These are phyloP conservation scores for Diaporthe sp. DNA, from an alignment of 2,329 filamentous ascomycete genomes.

Conservation along the genomic window DNA sequence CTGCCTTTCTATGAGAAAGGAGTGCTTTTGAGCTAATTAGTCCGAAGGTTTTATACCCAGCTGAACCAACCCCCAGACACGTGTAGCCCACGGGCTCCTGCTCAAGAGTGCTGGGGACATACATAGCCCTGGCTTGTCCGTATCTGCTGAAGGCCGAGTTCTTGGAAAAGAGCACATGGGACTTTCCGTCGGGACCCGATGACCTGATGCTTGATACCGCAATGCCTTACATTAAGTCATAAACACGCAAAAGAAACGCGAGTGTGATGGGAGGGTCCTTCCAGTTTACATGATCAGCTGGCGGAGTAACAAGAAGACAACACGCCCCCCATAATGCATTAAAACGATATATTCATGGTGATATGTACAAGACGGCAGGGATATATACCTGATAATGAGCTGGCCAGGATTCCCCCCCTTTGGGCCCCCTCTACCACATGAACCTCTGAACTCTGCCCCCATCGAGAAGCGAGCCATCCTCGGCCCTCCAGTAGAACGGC, in stretches of 20 bases:
- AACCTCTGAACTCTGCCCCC: conserved; percentile 78
- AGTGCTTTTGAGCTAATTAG: neutral
- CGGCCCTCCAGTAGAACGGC: conserved; percentile 76
- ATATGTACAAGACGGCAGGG: neutral
- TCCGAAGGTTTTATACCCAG: neutral
- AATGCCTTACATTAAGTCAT: neutral
- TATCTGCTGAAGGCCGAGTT: neutral
- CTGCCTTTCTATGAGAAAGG: neutral
- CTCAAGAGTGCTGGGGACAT: neutral
- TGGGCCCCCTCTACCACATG: conserved; percentile 74
- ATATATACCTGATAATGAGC: neutral
- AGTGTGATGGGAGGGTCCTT: neutral
- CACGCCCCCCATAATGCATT: too few species aligned
- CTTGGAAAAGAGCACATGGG: too few species aligned
- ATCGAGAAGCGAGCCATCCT: conserved; percentile 66
- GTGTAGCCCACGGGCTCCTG: too few species aligned
- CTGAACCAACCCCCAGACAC: neutral
- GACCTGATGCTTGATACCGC: neutral
- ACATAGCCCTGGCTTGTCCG: neutral
- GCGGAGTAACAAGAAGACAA: neutral
- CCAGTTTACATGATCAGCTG: neutral
- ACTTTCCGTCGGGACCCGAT: neutral
- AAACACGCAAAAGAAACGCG: too few species aligned
- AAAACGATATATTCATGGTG: conserved; percentile 30
- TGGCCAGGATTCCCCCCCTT: neutral